A percentile compares a stretch with the other conserved stretches of the same genome.
These are phyloP conservation scores for Hyaloscypha variabilis DNA, from an alignment of 495 filamentous ascomycete species.

Conservation along the genomic window DNA sequence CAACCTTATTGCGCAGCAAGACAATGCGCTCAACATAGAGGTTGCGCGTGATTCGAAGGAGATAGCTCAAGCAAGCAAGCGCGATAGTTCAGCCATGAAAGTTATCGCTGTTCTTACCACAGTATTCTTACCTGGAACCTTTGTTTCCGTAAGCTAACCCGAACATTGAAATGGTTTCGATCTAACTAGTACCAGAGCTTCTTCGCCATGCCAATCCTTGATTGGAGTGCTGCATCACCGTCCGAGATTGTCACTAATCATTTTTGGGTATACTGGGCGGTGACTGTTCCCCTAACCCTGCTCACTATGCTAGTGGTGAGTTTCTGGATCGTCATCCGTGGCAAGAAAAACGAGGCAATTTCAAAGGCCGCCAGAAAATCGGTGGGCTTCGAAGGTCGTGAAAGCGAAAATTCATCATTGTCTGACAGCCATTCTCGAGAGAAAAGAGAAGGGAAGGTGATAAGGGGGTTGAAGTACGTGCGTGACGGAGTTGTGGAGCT, in stretches of 20 bases:
- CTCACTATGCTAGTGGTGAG: neutral
- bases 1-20: neutral
- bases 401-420: no score
- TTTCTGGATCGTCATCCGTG: no score
- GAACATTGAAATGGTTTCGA: neutral
- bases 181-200: neutral
- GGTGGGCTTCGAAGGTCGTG: no score
- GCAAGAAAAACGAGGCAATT: no score
- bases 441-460: no score
- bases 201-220: neutral
- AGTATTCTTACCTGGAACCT: slow-evolving; percentile 54
- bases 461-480: no score
- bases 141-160: slow-evolving; percentile 39
- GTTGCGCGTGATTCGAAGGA: slow-evolving; percentile 15
- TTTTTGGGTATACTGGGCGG: neutral
- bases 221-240: neutral
- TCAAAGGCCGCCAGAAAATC: no score
- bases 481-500: no score
- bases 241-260: neutral
- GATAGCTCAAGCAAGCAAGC: slow-evolving; percentile 52
- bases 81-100: slow-evolving; percentile 55
- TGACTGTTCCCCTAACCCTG: neutral
- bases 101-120: slow-evolving; percentile 52
- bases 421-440: no score
- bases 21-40: neutral